Conservation (phyloP, 805 yeast genomes). For the Vanderwaltozyma polyspora region DNA sequence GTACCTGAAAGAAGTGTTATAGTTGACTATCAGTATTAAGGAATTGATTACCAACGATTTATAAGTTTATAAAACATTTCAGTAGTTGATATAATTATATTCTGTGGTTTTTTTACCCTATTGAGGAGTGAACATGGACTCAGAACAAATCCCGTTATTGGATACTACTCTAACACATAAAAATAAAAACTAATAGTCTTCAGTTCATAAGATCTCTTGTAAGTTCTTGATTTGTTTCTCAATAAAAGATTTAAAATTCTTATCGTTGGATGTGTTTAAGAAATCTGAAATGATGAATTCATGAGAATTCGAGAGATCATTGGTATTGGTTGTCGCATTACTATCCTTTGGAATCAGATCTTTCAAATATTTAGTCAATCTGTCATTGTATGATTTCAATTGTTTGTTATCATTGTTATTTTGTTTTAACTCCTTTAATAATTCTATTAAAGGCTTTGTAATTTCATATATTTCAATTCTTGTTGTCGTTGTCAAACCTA, state of each 20-base stretch:
- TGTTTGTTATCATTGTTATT: slow-evolving; percentile 3
- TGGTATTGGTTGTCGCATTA: background rate
- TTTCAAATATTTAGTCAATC: background rate
- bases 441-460: slow-evolving; percentile 4
- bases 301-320: too few relatives aligned
- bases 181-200: too few relatives aligned
- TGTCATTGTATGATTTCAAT: background rate
- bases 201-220: background rate
- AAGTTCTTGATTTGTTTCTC: background rate
- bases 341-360: background rate
- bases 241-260: background rate
- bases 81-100: too few relatives aligned
- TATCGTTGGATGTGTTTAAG: background rate
- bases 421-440: slow-evolving; percentile 4
- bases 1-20: too few relatives aligned
- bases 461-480: slow-evolving; percentile 7
- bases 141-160: too few relatives aligned
- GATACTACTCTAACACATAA: too few relatives aligned
- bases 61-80: too few relatives aligned
- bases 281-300: background rate
- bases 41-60: too few relatives aligned
- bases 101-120: too few relatives aligned
- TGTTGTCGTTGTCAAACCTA: slow-evolving; percentile 7
- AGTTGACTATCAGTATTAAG: too few relatives aligned
- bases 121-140: too few relatives aligned